Conservation (phyloP, 1,284 basidiomycete genomes). For the Neonothopanus nambi region DNA sequence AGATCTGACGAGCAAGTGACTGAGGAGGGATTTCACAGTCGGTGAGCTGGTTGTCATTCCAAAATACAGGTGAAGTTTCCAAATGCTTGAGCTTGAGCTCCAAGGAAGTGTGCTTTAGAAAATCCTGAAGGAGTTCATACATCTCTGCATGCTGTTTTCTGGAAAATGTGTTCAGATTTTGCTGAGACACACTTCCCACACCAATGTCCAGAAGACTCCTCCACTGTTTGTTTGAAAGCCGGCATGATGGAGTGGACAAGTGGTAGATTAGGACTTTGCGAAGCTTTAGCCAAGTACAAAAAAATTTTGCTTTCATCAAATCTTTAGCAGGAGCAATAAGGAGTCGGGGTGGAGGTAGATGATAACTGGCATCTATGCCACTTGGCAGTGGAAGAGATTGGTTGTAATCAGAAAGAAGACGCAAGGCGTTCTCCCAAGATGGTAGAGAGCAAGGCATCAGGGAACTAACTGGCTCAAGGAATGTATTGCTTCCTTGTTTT, state of each 20-base stretch:
- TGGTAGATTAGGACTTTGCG: background rate
- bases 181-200: background rate
- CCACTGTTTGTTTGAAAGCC: constrained; percentile 7
- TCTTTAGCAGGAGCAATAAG: too few species aligned
- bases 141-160: background rate
- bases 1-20: too few species aligned
- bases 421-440: background rate
- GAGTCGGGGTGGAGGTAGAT: constrained; percentile 1
- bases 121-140: background rate
- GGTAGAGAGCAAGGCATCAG: background rate
- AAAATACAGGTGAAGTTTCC: too few species aligned
- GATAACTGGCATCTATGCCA: background rate
- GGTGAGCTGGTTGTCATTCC: too few species aligned
- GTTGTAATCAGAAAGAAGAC: background rate
- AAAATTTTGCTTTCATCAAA: background rate
- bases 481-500: constrained; percentile 6
- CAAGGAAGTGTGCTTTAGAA: too few species aligned
- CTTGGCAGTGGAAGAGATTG: background rate
- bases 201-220: background rate
- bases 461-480: constrained; percentile 1
- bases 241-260: background rate
- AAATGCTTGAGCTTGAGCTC: too few species aligned
- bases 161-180: background rate
- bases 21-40: too few species aligned
- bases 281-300: constrained; percentile 5